Evolutionary conservation across 108 stramenopile species (phyloP), one percentile per base, ranked within the genome.

Genomic region (Craspedostauros australis): DNA sequence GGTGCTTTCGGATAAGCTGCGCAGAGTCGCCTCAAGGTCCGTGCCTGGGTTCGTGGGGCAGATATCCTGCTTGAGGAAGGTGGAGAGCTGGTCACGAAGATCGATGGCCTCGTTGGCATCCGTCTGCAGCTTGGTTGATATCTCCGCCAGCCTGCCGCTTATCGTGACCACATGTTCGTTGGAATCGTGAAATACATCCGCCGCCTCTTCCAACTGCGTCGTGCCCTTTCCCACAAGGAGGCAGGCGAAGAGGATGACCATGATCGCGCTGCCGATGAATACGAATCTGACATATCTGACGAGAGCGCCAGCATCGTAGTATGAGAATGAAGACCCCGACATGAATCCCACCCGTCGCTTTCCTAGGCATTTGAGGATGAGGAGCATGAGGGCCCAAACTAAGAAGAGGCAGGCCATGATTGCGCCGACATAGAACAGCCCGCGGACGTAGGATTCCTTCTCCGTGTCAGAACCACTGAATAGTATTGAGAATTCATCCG

Each of bases 331-430:
- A 48, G 46, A 53, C 11, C 75, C 75, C 2, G 70, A 46, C 22
- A 71, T 41, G 25, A 76, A 41, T 21, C 75, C 75, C 20, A 70
- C 57, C 19, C 43, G 45, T 6, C 20, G 11, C n/a, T 57, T 66
- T 9, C 73, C 73, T 18, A 66, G 16, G 49, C 75, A 76, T 50
- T 70, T 76, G 41, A 76, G 53, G 7, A 72, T 30, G 3, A 49
- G 19, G 0, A 76, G 30, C 1, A 62, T 8, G 6, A 71, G 27
- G 5, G 42, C 29, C 75, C 75, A 76, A 15, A 48, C 30, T 0
- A 66, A 21, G 43, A 76, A 76, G 0, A 56, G 37, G 7, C 48
- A 30, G 15, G 57, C 25, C n/a, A 71, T 45, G 7, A 76, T 52
- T 2, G 38, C 23, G 2, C 54, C 66, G 3, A 71, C 33, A 43